Base-by-base conservation (phyloP, 345 rosid genomes). In the Salix brachista region DNA sequence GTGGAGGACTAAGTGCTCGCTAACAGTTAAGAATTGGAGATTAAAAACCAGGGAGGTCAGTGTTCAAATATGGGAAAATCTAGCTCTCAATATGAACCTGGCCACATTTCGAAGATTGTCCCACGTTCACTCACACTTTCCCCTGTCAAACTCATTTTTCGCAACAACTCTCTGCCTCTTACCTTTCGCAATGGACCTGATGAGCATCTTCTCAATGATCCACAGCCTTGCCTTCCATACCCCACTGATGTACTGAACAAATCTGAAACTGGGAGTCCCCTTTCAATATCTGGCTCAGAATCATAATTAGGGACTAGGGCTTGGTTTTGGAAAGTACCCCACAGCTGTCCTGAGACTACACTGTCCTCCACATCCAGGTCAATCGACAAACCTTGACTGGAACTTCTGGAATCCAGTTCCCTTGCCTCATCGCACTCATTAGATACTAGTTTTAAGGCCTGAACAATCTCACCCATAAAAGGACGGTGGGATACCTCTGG, bases 391-490 rank as follows among this genome's bases (percentile, higher is more conserved):
- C 83, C 97, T 8, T 56, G 83, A 80, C 89, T 85, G 10, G 86
- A 88, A 72, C 87, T 85, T 69, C 81, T 77, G 26, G 95, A 91
- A 36, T 86, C 86, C 9, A 85, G 84, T 73, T 90, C 96, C 72
- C 81, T 90, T 4, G 92, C 91, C 84, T 89, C 96, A n/a, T 93
- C 90, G 32, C 96, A 93, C 81, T 95, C 98, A 21, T 92, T 89
- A 74, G 91, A 86, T 3, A 96, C 96, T 30, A 96, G 86, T 83
- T 96, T 96, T 77, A 96, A 84, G 66, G 99, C 99, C 83, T 96
- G 99, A 73, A 96, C 97, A 30, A 96, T 98, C 84, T 96, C 99
- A 4, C 99, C 97, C 99, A 93, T 95, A 83, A 93, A 93, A 61
- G 99, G 97, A 25, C 97, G 96, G 88, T 96, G 91, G 0, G 96